Evolutionary conservation across 1,284 basidiomycete species (phyloP).

Genomic region (Microbotryomycetes sp.): DNA sequence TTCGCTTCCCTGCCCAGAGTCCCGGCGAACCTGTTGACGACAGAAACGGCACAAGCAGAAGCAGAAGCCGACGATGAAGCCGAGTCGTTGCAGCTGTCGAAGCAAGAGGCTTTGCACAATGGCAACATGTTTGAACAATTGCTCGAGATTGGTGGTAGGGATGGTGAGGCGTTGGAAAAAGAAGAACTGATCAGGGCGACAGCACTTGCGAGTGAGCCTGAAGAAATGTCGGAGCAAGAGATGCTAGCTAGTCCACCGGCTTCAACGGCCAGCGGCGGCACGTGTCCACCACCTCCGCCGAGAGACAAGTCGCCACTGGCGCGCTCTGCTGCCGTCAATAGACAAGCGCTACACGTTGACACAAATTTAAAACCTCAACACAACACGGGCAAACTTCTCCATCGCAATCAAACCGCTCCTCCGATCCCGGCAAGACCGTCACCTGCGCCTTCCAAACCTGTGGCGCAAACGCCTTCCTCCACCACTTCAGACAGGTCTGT

Average conservation of each 20-base stretch:
- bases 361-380: neutral
- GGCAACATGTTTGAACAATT: constrained; percentile 19
- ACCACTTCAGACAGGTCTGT: no score
- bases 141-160: constrained; percentile 27
- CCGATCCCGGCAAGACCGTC: no score
- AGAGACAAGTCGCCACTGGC: neutral
- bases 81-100: neutral
- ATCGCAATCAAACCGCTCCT: no score
- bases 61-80: neutral
- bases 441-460: no score
- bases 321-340: neutral
- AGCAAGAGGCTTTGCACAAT: neutral
- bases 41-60: neutral
- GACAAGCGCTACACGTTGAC: neutral
- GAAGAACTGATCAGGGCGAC: constrained; percentile 12
- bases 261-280: neutral
- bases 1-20: constrained; percentile 33
- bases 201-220: constrained; percentile 10
- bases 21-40: constrained; percentile 2
- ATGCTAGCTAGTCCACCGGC: neutral
- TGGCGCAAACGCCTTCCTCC: no score
- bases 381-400: no score
- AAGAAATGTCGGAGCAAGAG: constrained; percentile 18
- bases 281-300: no score
- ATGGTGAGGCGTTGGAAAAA: constrained; percentile 6